These are phyloP conservation scores for Chlorokybus atmophyticus DNA, from an alignment of 139 green algal species.

Conservation along the genomic window DNA sequence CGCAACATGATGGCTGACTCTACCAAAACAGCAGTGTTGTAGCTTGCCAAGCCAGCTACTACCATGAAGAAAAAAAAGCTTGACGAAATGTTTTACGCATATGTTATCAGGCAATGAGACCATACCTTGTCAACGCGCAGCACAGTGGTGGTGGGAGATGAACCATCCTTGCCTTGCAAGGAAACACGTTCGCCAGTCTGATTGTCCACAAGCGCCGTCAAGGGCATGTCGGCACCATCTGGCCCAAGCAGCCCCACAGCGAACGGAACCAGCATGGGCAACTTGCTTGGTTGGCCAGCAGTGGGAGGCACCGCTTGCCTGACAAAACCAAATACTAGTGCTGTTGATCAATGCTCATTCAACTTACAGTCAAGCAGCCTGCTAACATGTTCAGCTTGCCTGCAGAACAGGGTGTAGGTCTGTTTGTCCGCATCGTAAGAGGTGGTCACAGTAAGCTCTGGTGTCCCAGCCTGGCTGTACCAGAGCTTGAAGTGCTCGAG, in stretches of 20 bases:
- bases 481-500: constrained; percentile 49
- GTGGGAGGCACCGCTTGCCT: constrained; percentile 51
- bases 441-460: constrained; percentile 47
- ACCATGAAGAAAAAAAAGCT: too few relatives aligned
- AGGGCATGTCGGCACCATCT: constrained; percentile 59
- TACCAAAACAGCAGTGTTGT: too few relatives aligned
- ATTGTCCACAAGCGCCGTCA: constrained; percentile 32
- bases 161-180: constrained; percentile 1
- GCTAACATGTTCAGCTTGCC: constrained; percentile 14
- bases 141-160: constrained; percentile 4
- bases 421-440: constrained; percentile 54
- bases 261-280: constrained; percentile 66
- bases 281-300: constrained; percentile 61
- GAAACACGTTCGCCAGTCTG: constrained; percentile 2
- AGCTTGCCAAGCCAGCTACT: too few relatives aligned
- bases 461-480: constrained; percentile 75
- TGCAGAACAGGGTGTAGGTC: constrained; percentile 61
- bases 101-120: too few relatives aligned
- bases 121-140: constrained; percentile 19
- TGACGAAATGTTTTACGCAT: too few relatives aligned
- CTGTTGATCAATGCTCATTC: not conserved
- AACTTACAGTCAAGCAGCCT: too few relatives aligned
- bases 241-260: constrained; percentile 63
- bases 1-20: too few relatives aligned
- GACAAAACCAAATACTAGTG: not conserved